Evolutionary conservation across 1,139 yeast species (phyloP).

Genomic region (Suhomyces anneliseae): DNA sequence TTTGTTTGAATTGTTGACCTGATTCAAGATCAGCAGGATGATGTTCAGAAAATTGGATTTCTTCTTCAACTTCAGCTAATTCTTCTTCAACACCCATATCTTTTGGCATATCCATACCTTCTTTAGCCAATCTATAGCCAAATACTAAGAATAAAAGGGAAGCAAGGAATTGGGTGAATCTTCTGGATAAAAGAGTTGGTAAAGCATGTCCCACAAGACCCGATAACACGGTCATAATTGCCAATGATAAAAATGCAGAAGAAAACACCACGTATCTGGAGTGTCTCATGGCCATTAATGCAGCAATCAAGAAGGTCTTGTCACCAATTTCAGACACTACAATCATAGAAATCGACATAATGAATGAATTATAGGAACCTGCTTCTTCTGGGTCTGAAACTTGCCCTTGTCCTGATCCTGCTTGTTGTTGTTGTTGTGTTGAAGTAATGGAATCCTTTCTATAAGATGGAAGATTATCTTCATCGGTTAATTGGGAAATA

Average conservation of each 20-base stretch:
- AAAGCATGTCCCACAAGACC: slow-evolving; percentile 91
- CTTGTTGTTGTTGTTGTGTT: not conserved
- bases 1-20: slow-evolving; percentile 31
- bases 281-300: slow-evolving; percentile 96
- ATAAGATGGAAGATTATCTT: slow-evolving; percentile 30
- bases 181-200: slow-evolving; percentile 78
- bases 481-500: slow-evolving; percentile 26
- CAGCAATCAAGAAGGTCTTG: slow-evolving; percentile 94
- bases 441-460: slow-evolving; percentile 16
- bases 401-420: not conserved
- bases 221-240: slow-evolving; percentile 85
- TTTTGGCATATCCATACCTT: slow-evolving; percentile 81
- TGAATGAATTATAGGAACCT: slow-evolving; percentile 48
- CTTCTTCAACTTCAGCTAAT: slow-evolving; percentile 95
- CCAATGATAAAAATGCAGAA: slow-evolving; percentile 85
- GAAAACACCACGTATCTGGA: slow-evolving; percentile 79
- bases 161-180: slow-evolving; percentile 79
- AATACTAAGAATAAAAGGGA: slow-evolving; percentile 78
- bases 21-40: slow-evolving; percentile 56
- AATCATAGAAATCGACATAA: slow-evolving; percentile 82
- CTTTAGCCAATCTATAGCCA: slow-evolving; percentile 73
- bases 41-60: slow-evolving; percentile 66
- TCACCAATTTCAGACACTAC: slow-evolving; percentile 94
- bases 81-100: slow-evolving; percentile 90
- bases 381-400: slow-evolving; percentile 14